These are phyloP conservation scores for Tubosaeta brunneosetosa DNA, from an alignment of 768 basidiomycete species.

Conservation along the genomic window DNA sequence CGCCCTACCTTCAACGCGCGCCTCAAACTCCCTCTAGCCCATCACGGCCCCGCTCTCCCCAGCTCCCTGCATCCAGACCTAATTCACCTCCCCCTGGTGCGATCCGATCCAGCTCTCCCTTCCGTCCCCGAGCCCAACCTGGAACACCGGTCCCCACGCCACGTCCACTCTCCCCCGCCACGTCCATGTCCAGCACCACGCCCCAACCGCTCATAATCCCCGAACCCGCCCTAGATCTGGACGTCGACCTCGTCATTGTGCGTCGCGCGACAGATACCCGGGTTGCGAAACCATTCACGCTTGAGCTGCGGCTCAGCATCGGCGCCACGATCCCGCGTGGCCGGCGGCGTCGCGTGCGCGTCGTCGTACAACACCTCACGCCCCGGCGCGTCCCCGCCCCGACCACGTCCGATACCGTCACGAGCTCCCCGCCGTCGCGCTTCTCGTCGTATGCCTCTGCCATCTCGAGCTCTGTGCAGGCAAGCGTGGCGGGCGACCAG, in stretches of 20 bases:
- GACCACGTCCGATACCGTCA: slow-evolving; percentile 2
- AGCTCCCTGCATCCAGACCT: slow-evolving; percentile 47
- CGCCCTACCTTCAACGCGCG: slow-evolving; percentile 66
- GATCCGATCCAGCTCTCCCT: slow-evolving; percentile 41
- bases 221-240: slow-evolving; percentile 38
- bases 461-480: not conserved
- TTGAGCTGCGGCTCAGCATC: slow-evolving; percentile 51
- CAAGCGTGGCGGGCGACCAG: not conserved
- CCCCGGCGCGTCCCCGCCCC: slow-evolving; percentile 31
- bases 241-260: slow-evolving; percentile 53
- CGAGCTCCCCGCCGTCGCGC: slow-evolving; percentile 3
- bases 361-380: slow-evolving; percentile 67
- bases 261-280: slow-evolving; percentile 39
- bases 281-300: slow-evolving; percentile 56
- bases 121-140: slow-evolving; percentile 31
- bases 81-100: slow-evolving; percentile 49
- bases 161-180: slow-evolving; percentile 32
- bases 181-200: slow-evolving; percentile 17
- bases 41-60: slow-evolving; percentile 57
- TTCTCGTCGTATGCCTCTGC: slow-evolving; percentile 8
- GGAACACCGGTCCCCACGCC: slow-evolving; percentile 22
- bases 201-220: slow-evolving; percentile 21
- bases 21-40: slow-evolving; percentile 35
- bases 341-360: slow-evolving; percentile 39
- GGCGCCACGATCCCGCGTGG: slow-evolving; percentile 38